phyloP scores from a whole-genome alignment of 2,329 filamentous ascomycete genomes.

The Grosmannia huntii region DNA sequence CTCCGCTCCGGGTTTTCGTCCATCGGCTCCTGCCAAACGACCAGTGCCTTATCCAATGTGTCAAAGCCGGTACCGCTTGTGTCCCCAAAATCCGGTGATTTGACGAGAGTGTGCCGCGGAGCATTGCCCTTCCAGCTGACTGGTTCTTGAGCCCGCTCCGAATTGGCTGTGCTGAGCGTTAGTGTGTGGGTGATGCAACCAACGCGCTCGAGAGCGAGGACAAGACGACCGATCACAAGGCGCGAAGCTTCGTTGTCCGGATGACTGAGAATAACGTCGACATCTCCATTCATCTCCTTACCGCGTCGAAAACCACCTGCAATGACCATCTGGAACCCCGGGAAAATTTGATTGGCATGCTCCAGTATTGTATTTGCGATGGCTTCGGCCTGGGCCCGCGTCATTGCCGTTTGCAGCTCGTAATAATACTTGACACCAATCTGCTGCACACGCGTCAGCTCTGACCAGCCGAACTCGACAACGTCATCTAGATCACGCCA shows the following conservation, averaged over 20 bases:
- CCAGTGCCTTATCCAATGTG: slow-evolving; percentile 78
- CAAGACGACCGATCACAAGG: slow-evolving; percentile 59
- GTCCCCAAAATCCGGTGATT: neutral
- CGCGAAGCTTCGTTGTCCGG: slow-evolving; percentile 55
- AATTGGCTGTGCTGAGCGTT: slow-evolving; percentile 54
- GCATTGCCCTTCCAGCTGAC: slow-evolving; percentile 38
- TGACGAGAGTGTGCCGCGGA: slow-evolving; percentile 9
- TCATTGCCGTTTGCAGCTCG: slow-evolving; percentile 62
- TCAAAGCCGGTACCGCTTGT: slow-evolving; percentile 56
- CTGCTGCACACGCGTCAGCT: slow-evolving; percentile 68
- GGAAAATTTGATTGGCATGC: slow-evolving; percentile 52
- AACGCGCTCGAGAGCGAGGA: slow-evolving; percentile 54
- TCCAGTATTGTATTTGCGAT: slow-evolving; percentile 52
- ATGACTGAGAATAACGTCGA: slow-evolving; percentile 77
- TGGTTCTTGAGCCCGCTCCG: slow-evolving; percentile 55
- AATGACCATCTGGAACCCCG: slow-evolving; percentile 44
- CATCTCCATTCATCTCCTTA: slow-evolving; percentile 62
- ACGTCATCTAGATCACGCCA: slow-evolving; percentile 83
- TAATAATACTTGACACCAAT: slow-evolving; percentile 92
- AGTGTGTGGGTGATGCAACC: slow-evolving; percentile 74
- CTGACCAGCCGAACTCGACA: slow-evolving; percentile 67
- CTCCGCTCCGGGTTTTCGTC: neutral
- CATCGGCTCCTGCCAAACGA: slow-evolving; percentile 73
- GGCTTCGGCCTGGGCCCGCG: slow-evolving; percentile 56
- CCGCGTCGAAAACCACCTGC: slow-evolving; percentile 76